Conservation (phyloP, 352 stramenopile species). For the Peronospora farinosa region DNA sequence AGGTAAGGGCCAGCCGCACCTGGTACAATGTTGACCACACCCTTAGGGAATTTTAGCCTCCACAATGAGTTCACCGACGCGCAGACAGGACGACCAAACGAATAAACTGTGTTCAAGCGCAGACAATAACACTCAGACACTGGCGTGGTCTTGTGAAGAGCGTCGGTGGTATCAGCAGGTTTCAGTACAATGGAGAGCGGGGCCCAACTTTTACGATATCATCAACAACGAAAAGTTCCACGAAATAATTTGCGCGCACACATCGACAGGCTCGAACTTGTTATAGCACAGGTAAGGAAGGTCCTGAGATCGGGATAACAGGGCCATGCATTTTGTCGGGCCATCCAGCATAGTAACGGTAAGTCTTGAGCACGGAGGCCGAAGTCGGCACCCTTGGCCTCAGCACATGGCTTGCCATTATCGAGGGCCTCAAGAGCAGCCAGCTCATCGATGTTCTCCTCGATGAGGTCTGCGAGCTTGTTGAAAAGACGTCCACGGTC, state of each 20-base stretch:
- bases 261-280: constrained; percentile 77
- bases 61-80: constrained; percentile 73
- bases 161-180: too few relatives aligned
- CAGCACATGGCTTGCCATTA: constrained; percentile 88
- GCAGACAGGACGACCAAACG: too few relatives aligned
- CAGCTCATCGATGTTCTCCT: constrained; percentile 56
- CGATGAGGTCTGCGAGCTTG: constrained; percentile 42
- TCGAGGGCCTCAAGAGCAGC: constrained; percentile 88
- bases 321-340: constrained; percentile 74
- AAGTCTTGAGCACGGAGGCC: constrained; percentile 68
- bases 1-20: constrained; percentile 18
- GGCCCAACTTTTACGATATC: constrained; percentile 91
- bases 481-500: constrained; percentile 37
- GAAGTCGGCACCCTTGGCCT: constrained; percentile 77
- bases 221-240: constrained; percentile 90
- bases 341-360: constrained; percentile 93
- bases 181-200: constrained; percentile 91
- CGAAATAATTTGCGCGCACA: constrained; percentile 46
- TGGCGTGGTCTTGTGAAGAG: too few relatives aligned
- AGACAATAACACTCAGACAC: too few relatives aligned
- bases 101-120: too few relatives aligned
- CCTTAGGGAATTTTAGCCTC: constrained; percentile 65
- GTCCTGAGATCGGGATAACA: constrained; percentile 47
- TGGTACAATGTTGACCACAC: constrained; percentile 80
- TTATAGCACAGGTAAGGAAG: constrained; percentile 58